phyloP scores from a whole-genome alignment of 2,329 filamentous ascomycete species.

The Lasiodiplodia citricola region DNA sequence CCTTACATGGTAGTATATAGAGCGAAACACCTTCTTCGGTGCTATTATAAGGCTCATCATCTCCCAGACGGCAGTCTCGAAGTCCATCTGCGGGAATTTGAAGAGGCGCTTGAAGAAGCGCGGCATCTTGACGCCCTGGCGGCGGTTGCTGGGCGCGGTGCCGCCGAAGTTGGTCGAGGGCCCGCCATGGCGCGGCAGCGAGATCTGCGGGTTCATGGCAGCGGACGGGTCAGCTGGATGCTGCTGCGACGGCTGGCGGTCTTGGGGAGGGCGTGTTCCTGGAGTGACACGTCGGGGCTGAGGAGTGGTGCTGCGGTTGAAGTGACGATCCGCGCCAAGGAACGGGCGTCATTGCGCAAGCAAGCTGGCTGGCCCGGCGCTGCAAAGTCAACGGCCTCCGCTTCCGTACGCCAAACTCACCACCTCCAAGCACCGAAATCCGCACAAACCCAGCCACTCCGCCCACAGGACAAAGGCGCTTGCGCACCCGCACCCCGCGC shows the following conservation, averaged over 20 bases:
- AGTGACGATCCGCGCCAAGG: slow-evolving; percentile 19
- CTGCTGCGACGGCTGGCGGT: not conserved
- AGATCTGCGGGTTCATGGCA: slow-evolving; percentile 65
- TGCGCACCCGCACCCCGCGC: not conserved
- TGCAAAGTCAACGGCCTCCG: slow-evolving; percentile 23
- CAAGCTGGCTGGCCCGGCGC: not conserved
- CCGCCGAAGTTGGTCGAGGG: slow-evolving; percentile 57
- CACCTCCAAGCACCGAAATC: not conserved
- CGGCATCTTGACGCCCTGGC: slow-evolving; percentile 64
- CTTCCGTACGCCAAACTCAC: slow-evolving; percentile 19
- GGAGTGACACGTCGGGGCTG: slow-evolving; percentile 22
- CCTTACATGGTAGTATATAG: slow-evolving; percentile 70
- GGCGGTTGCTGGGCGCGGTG: slow-evolving; percentile 55
- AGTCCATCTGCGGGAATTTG: slow-evolving; percentile 77
- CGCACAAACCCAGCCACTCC: slow-evolving; percentile 5
- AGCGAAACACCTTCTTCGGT: slow-evolving; percentile 73
- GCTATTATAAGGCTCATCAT: slow-evolving; percentile 72
- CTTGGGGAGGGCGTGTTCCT: not conserved
- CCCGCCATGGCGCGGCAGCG: slow-evolving; percentile 61
- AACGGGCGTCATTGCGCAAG: slow-evolving; percentile 23
- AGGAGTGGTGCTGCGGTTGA: not conserved
- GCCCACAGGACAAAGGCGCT: slow-evolving; percentile 11
- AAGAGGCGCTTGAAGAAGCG: slow-evolving; percentile 72
- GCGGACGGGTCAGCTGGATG: not conserved
- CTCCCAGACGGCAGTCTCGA: slow-evolving; percentile 75